Conservation (phyloP, 2,329 filamentous ascomycete species). For the Verticillium zaregamsianum region DNA sequence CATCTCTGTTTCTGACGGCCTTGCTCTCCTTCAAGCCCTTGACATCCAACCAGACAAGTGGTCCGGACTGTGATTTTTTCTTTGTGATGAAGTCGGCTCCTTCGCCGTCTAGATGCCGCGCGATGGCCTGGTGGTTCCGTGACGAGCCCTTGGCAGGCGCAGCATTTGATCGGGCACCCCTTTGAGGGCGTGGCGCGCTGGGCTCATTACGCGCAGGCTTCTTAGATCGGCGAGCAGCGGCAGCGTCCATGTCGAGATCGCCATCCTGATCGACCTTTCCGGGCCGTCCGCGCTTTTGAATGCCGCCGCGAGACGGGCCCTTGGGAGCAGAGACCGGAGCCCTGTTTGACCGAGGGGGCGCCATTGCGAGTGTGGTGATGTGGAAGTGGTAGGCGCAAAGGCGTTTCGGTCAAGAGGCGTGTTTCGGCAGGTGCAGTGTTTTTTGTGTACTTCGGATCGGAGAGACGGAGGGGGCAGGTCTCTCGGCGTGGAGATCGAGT, state of each 20-base stretch:
- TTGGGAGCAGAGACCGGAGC: slow-evolving; percentile 9
- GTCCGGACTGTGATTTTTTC: slow-evolving; percentile 7
- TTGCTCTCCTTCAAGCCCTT: slow-evolving; percentile 66
- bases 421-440: background rate
- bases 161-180: slow-evolving; percentile 20
- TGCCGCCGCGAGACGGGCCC: slow-evolving; percentile 35
- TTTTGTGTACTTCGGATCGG: background rate
- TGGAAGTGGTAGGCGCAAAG: slow-evolving; percentile 9
- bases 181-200: slow-evolving; percentile 22
- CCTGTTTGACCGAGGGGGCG: slow-evolving; percentile 16
- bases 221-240: slow-evolving; percentile 24
- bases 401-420: slow-evolving; percentile 9
- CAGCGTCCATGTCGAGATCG: slow-evolving; percentile 54
- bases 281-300: slow-evolving; percentile 39
- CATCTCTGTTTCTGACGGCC: slow-evolving; percentile 60
- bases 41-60: slow-evolving; percentile 39
- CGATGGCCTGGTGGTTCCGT: slow-evolving; percentile 7
- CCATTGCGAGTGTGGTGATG: slow-evolving; percentile 16
- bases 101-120: slow-evolving; percentile 11
- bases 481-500: background rate
- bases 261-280: slow-evolving; percentile 49
- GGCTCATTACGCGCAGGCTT: slow-evolving; percentile 21
- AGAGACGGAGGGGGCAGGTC: background rate
- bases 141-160: background rate
- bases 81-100: slow-evolving; percentile 12